phyloP scores from a whole-genome alignment of 1,139 yeast genomes.

The Sugiyamaella sp. region DNA sequence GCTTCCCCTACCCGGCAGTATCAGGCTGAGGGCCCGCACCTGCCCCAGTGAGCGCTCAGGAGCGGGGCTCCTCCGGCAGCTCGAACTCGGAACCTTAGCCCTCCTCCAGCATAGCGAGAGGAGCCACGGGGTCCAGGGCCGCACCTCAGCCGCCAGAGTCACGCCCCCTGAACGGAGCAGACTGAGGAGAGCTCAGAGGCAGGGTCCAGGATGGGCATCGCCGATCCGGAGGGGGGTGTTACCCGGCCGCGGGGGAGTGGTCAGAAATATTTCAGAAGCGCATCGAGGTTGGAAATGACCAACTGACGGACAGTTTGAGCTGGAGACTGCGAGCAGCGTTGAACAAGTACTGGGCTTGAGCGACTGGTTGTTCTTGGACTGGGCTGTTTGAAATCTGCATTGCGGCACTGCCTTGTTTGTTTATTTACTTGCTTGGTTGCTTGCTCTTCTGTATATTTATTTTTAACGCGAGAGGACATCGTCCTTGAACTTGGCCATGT shows the following conservation, averaged over 20 bases:
- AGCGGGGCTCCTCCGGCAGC: too few species aligned
- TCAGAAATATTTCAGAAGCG: too few species aligned
- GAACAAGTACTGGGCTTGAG: too few species aligned
- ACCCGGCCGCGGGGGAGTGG: too few species aligned
- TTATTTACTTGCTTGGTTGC: neutral
- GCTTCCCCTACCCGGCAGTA: too few species aligned
- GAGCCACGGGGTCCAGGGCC: neutral
- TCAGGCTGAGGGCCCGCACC: too few species aligned
- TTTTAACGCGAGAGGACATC: too few species aligned
- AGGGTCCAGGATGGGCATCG: slow-evolving; percentile 1
- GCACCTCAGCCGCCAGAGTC: slow-evolving; percentile 17
- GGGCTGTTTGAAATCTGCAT: neutral
- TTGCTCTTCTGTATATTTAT: neutral
- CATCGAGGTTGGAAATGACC: neutral
- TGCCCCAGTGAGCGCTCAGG: too few species aligned
- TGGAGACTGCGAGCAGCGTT: too few species aligned
- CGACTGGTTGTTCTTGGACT: neutral
- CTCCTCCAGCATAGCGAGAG: slow-evolving; percentile 3
- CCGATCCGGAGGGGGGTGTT: neutral
- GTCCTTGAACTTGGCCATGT: too few species aligned
- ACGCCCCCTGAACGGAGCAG: neutral
- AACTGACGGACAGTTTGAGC: neutral
- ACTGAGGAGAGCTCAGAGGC: neutral
- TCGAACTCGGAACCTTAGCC: too few species aligned
- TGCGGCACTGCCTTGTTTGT: neutral